Evolutionary conservation across 2,329 filamentous ascomycete species (phyloP), one percentile per base, ranked within the genome.

Genomic region (Aspergillus melleus): DNA sequence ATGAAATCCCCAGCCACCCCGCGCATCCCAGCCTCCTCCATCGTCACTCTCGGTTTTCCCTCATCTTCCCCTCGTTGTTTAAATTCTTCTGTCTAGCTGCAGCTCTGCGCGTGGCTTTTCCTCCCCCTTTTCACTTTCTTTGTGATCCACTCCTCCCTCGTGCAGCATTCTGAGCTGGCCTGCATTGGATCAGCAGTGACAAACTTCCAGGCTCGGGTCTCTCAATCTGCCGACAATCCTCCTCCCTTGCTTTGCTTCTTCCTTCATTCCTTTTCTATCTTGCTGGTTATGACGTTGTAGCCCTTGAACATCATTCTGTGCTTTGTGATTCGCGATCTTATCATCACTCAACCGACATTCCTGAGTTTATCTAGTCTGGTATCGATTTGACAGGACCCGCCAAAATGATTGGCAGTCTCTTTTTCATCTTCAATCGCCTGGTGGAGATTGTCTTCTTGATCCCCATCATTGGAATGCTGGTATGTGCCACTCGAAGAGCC

Each of bases 371-470:
- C 22, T 20, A 32, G 29, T 26, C 36, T 24, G 50, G 47, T 24
- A 36, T 56, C 39, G 36, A 42, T 42, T 42, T 22, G 36, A 56
- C 24, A 54, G 24, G 16, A 49, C 24, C 54, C 55, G 62, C 19
- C 74, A 78, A 72, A 57, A 81, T 82, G 79, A 74, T 82, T 62
- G 78, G 76, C 62, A 84, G 84, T 60, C 68, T 88, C 52, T 82
- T 87, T 67, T 88, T 88, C 79, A 80, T 84, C 74, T 83, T 83
- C 72, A 86, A 84, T 80, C 83, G 86, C 60, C 68, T 87, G 71
- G 78, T 83, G 71, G 79, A 89, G 73, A 83, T 88, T 75, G 68
- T 85, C 75, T 87, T 85, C 49, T 75, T 88, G 66, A 85, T 88
- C 62, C 86, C 86, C 32, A 82, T 84, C 60, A 79, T 88, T 70